Conservation (phyloP, 129 eudicot genomes). For the Flaveria brownii region DNA sequence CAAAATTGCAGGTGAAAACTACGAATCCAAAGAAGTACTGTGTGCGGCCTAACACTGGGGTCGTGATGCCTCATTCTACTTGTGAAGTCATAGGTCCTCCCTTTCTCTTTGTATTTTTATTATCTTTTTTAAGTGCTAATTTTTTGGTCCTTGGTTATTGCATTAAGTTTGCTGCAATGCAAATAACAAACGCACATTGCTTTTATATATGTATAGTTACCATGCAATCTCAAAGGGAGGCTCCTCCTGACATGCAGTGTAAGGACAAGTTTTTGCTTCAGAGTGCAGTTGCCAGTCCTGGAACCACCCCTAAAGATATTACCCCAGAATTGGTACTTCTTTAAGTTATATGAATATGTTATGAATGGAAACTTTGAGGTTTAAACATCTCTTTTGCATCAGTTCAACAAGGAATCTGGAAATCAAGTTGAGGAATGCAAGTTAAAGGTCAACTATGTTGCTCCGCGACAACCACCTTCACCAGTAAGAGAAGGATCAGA, state of each 20-base stretch:
- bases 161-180: slow-evolving; percentile 23
- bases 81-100: slow-evolving; percentile 71
- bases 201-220: slow-evolving; percentile 48
- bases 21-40: slow-evolving; percentile 92
- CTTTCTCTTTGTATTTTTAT: background rate
- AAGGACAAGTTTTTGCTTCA: slow-evolving; percentile 92
- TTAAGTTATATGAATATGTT: slow-evolving; percentile 1
- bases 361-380: background rate
- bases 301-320: slow-evolving; percentile 62
- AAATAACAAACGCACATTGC: background rate
- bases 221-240: slow-evolving; percentile 91
- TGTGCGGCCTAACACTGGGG: slow-evolving; percentile 88
- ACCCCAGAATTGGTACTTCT: slow-evolving; percentile 73
- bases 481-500: slow-evolving; percentile 86
- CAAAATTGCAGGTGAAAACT: slow-evolving; percentile 71
- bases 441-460: slow-evolving; percentile 71
- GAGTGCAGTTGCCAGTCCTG: slow-evolving; percentile 64
- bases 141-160: slow-evolving; percentile 15
- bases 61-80: slow-evolving; percentile 71
- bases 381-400: slow-evolving; percentile 22
- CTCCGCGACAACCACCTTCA: slow-evolving; percentile 83
- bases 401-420: slow-evolving; percentile 87
- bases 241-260: slow-evolving; percentile 86
- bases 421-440: slow-evolving; percentile 84
- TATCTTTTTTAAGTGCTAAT: too few species aligned